Evolutionary conservation across 768 basidiomycete genomes (phyloP), one percentile per base, ranked within the genome.

Genomic region (Tricholoma bakamatsutake): DNA sequence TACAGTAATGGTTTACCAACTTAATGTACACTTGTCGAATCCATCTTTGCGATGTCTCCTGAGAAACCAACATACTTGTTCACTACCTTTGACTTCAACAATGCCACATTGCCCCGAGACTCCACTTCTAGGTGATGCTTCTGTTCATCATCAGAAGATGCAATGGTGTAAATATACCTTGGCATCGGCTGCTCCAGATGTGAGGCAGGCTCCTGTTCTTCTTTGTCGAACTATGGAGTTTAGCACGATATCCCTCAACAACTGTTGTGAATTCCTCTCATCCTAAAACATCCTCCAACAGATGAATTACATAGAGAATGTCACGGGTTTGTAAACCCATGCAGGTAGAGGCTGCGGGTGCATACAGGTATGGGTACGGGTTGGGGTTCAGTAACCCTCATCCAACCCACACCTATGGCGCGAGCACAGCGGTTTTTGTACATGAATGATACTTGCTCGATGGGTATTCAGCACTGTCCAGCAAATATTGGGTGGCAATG

Each of bases 191-290:
- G 48, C 17, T n/a, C 21, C 28, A 28, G 48, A 6, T 49, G 33
- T 3, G 28, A 49, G 17, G 48, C 48, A 31, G 28, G 56, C 49
- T 51, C 18, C 39, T 18, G 24, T 49, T 45, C 10, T 27, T 11
- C 48, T 54, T 42, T 43, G 58, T 52, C 27, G 39, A 40, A 51
- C 59, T 57, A 54, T 53, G 10, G 51, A 62, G 61, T 49, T 57
- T 52, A 33, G 40, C 28, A 31, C 56, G 56, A 52, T 56, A 55
- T 37, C 24, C 56, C 12, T 62, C 50, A 53, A 58, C 50, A 17
- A 52, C 21, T 28, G 53, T 47, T 43, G 27, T 40, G 53, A 49
- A 60, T 40, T 55, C 45, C 34, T 48, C 57, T 30, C 7, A n/a
- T 42, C 59, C 57, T 39, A 55, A 39, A 11, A 55, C 48, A 28